phyloP scores from a whole-genome alignment of 2,329 filamentous ascomycete genomes.

The Cephalotrichum gorgonifer region DNA sequence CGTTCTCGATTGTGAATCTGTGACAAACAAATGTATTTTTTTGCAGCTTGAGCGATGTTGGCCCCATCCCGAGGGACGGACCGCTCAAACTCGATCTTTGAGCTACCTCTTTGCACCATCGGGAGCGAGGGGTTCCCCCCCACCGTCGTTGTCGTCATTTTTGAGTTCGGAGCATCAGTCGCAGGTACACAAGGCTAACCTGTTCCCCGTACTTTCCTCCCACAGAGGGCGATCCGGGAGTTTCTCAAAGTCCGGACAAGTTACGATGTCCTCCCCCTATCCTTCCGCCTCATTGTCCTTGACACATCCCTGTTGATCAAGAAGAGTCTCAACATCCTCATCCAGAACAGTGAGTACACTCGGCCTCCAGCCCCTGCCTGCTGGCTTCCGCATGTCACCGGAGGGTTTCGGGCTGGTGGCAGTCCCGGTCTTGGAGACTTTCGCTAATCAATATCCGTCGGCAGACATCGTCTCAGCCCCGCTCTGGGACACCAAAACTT shows the following conservation, averaged over 20 bases:
- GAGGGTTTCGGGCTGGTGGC: too few species aligned
- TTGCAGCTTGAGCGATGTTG: too few species aligned
- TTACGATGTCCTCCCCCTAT: constrained; percentile 94
- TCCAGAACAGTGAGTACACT: constrained; percentile 69
- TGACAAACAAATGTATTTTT: too few species aligned
- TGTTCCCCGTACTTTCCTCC: neutral
- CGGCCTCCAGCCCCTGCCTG: neutral
- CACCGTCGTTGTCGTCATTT: neutral
- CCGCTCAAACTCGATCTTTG: too few species aligned
- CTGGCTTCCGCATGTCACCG: neutral
- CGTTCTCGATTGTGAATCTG: too few species aligned
- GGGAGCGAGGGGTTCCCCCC: too few species aligned
- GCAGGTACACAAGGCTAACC: neutral
- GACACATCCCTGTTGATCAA: constrained; percentile 93
- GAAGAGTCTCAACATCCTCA: constrained; percentile 91
- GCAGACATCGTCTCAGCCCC: constrained; percentile 94
- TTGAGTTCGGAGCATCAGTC: neutral
- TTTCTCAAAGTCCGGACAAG: constrained; percentile 94
- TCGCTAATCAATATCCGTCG: neutral
- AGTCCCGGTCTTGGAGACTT: neutral
- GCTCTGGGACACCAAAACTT: constrained; percentile 89
- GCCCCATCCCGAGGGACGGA: too few species aligned
- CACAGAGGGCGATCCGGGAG: constrained; percentile 78
- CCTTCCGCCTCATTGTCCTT: constrained; percentile 90
- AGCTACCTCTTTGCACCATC: too few species aligned